Percentiles rank a stretch among this genome's conserved stretches.
Conservation (phyloP, 352 stramenopile species). For the Saprolegnia diclina region DNA sequence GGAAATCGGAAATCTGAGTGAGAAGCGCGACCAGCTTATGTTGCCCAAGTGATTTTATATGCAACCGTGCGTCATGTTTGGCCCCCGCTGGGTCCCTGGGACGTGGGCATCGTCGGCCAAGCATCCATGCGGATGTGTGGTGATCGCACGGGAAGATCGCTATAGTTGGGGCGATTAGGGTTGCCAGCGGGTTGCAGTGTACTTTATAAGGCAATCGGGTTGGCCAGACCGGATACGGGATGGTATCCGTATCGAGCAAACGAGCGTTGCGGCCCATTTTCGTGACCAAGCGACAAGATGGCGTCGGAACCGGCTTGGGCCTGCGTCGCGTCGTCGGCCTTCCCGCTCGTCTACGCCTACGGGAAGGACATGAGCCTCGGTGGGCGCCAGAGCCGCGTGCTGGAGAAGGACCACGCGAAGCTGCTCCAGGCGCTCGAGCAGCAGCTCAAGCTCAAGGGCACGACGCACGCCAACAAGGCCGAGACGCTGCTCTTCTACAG, state of each 20-base stretch:
- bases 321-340: constrained; percentile 25
- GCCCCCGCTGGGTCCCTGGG: no score
- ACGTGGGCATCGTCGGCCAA: no score
- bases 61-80: no score
- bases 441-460: constrained; percentile 26
- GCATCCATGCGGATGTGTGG: no score
- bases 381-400: constrained; percentile 1
- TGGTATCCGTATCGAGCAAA: neutral
- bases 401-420: constrained; percentile 27
- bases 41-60: no score
- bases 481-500: constrained; percentile 27
- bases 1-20: no score
- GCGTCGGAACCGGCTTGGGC: constrained; percentile 27
- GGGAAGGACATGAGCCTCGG: constrained; percentile 24
- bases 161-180: no score
- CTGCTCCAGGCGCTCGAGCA: constrained; percentile 24
- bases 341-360: constrained; percentile 25
- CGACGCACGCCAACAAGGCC: constrained; percentile 19
- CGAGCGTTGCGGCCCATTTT: neutral
- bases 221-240: no score
- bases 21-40: no score
- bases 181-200: no score
- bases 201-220: no score
- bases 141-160: no score
- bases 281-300: constrained; percentile 8